phyloP scores from a whole-genome alignment of 2,329 filamentous ascomycete species.

The Orbilia oligospora region DNA sequence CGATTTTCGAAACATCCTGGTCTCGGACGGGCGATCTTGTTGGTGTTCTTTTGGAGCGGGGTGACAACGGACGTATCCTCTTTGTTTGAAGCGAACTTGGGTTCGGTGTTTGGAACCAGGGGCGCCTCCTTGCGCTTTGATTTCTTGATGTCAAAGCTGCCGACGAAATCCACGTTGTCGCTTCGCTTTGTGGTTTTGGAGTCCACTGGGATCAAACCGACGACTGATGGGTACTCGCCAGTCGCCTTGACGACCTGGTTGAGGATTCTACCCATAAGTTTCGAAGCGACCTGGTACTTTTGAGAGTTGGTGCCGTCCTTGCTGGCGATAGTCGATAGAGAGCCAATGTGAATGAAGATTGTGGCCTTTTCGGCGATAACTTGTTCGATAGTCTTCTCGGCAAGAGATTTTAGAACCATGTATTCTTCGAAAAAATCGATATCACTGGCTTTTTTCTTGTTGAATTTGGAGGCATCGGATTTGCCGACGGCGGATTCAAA shows the following conservation, averaged over 20 bases:
- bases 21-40: slow-evolving; percentile 69
- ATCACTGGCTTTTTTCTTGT: slow-evolving; percentile 31
- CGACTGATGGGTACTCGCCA: slow-evolving; percentile 47
- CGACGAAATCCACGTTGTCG: slow-evolving; percentile 38
- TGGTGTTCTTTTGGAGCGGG: slow-evolving; percentile 64
- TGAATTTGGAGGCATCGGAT: slow-evolving; percentile 51
- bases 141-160: slow-evolving; percentile 46
- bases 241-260: slow-evolving; percentile 31
- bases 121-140: slow-evolving; percentile 50
- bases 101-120: slow-evolving; percentile 22
- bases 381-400: slow-evolving; percentile 50
- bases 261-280: slow-evolving; percentile 45
- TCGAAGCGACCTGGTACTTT: slow-evolving; percentile 52
- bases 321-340: slow-evolving; percentile 54
- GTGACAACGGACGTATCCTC: slow-evolving; percentile 66
- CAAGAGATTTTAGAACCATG: slow-evolving; percentile 59
- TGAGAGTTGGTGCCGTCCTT: slow-evolving; percentile 57
- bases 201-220: slow-evolving; percentile 47
- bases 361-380: slow-evolving; percentile 56
- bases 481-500: slow-evolving; percentile 55
- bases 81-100: slow-evolving; percentile 31
- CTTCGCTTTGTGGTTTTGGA: slow-evolving; percentile 43
- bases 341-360: slow-evolving; percentile 54
- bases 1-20: slow-evolving; percentile 82
- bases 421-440: slow-evolving; percentile 60